Evolutionary conservation across 2,329 filamentous ascomycete genomes (phyloP).

Genomic region (Alternaria ethzedia): DNA sequence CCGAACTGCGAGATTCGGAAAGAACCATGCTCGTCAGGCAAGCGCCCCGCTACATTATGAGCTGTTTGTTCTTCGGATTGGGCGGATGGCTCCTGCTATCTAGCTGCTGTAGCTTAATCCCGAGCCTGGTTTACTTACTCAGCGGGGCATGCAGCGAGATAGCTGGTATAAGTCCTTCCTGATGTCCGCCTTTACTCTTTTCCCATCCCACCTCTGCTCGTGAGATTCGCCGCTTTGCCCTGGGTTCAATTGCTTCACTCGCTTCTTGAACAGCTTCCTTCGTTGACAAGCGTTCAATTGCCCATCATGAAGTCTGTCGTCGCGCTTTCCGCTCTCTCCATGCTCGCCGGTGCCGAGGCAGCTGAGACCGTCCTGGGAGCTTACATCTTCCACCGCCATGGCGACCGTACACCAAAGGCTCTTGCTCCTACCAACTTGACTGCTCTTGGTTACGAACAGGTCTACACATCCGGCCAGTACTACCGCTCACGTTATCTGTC

Average conservation of each 20-base stretch:
- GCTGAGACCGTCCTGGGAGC: conserved; percentile 77
- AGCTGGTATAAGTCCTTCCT: conserved; percentile 22
- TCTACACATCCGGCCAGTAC: conserved; percentile 74
- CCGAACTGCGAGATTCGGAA: conserved; percentile 30
- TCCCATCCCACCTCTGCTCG: conserved; percentile 4
- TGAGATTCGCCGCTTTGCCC: conserved; percentile 7
- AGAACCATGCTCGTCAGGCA: conserved; percentile 16
- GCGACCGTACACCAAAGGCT: conserved; percentile 82
- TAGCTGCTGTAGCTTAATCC: conserved; percentile 8
- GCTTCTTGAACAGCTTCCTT: not conserved
- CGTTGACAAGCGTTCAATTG: conserved; percentile 1
- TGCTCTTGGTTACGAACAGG: conserved; percentile 77
- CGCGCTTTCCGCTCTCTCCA: conserved; percentile 31
- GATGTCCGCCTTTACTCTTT: not conserved
- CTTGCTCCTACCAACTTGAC: conserved; percentile 76
- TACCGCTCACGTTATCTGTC: conserved; percentile 79
- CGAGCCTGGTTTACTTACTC: conserved; percentile 19
- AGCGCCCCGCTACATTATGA: conserved; percentile 16
- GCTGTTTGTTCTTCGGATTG: conserved; percentile 12
- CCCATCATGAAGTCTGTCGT: conserved; percentile 37
- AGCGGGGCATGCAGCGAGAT: conserved; percentile 13
- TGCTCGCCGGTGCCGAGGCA: conserved; percentile 37
- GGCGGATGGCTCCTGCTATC: conserved; percentile 12
- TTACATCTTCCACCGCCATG: conserved; percentile 89
- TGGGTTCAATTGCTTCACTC: conserved; percentile 12